A percentile compares a stretch with the other conserved stretches of the same genome.
phyloP scores from a whole-genome alignment of 495 filamentous ascomycete species.

The Aspergillus steynii region DNA sequence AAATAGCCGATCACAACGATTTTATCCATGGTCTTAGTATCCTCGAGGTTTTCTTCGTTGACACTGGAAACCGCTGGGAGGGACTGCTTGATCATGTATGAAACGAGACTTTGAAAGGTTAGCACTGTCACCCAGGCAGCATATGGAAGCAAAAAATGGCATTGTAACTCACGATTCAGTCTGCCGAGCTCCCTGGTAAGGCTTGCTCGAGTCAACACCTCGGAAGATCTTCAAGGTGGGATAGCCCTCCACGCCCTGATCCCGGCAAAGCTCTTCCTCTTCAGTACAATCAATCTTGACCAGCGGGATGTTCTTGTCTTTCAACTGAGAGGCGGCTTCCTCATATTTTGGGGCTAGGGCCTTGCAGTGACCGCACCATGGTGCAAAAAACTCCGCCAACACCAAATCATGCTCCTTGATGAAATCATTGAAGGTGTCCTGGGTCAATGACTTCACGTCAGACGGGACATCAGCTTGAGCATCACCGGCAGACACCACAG shows the following conservation, averaged over 20 bases:
- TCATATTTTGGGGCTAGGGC: constrained; percentile 87
- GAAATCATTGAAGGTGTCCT: constrained; percentile 83
- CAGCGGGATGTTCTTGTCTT: constrained; percentile 90
- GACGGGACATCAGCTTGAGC: constrained; percentile 56
- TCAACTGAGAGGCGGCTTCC: constrained; percentile 88
- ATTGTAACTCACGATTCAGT: constrained; percentile 70
- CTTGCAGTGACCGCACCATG: constrained; percentile 99
- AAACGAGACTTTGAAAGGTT: constrained; percentile 68
- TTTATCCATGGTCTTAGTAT: constrained; percentile 98
- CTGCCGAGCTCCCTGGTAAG: constrained; percentile 90
- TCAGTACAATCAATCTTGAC: constrained; percentile 97
- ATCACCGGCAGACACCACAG: constrained; percentile 62
- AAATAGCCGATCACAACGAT: constrained; percentile 92
- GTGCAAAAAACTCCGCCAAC: constrained; percentile 96
- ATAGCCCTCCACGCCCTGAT: constrained; percentile 92
- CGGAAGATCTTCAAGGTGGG: constrained; percentile 99
- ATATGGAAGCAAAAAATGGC: neutral
- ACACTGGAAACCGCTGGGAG: constrained; percentile 87
- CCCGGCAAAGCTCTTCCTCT: constrained; percentile 86
- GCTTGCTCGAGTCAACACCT: constrained; percentile 75
- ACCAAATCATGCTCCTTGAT: constrained; percentile 84
- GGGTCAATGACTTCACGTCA: constrained; percentile 81
- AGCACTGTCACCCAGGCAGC: constrained; percentile 27
- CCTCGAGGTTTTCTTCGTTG: constrained; percentile 76
- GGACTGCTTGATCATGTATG: constrained; percentile 98